A percentile compares a stretch with the other conserved stretches of the same genome.
Conservation (phyloP, 1,139 yeast species). For the Debaryomyces sp. region DNA sequence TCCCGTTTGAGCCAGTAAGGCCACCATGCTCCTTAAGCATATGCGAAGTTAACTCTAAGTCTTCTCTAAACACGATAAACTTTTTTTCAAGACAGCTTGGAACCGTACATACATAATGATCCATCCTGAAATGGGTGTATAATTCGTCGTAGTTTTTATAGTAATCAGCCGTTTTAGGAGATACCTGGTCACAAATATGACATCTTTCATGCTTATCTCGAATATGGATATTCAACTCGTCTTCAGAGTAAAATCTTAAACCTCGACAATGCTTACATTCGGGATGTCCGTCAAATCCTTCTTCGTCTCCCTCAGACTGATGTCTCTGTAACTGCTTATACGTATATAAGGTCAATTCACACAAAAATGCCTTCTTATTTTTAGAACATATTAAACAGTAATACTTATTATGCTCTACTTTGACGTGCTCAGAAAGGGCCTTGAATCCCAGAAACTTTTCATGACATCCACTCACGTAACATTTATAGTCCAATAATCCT, state of each 20-base stretch:
- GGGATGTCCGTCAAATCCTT: constrained; percentile 90
- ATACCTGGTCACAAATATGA: constrained; percentile 79
- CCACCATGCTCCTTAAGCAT: constrained; percentile 83
- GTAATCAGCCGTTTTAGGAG: constrained; percentile 70
- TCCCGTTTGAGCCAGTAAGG: constrained; percentile 45
- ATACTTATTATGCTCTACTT: constrained; percentile 58
- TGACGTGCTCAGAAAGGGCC: constrained; percentile 66
- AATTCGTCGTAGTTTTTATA: constrained; percentile 75
- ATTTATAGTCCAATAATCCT: constrained; percentile 55
- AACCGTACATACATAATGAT: constrained; percentile 81
- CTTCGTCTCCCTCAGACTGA: constrained; percentile 64
- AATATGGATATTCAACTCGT: constrained; percentile 81
- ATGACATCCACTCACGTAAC: constrained; percentile 61
- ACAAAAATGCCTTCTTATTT: constrained; percentile 75
- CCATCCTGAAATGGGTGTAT: constrained; percentile 69
- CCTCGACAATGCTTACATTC: constrained; percentile 80
- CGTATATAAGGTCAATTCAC: constrained; percentile 67
- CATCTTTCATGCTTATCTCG: constrained; percentile 88
- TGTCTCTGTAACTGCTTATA: constrained; percentile 69
- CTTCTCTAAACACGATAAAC: constrained; percentile 89
- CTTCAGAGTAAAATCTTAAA: constrained; percentile 81
- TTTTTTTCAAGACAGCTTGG: constrained; percentile 84
- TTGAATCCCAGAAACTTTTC: constrained; percentile 51
- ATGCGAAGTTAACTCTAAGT: constrained; percentile 85
- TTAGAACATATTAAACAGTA: constrained; percentile 77